Evolutionary conservation across 31 red algal species (phyloP).

Genomic region (Asparagopsis taxiformis): DNA sequence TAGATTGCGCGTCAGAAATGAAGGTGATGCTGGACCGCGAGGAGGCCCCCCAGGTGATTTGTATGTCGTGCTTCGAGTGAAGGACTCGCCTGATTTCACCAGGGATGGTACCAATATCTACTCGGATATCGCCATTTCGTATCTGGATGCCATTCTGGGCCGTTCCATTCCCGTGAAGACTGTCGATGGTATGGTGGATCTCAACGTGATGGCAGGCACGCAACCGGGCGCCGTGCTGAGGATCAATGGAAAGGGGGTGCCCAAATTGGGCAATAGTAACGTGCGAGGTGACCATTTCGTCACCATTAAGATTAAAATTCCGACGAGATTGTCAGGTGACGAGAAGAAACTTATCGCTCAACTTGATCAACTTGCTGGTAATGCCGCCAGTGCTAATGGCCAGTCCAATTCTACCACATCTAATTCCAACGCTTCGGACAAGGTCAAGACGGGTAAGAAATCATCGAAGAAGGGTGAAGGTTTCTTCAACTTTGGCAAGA

Average conservation of each 20-base stretch:
- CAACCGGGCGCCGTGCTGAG: constrained; percentile 83
- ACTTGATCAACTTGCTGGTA: constrained; percentile 36
- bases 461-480: constrained; percentile 38
- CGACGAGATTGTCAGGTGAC: constrained; percentile 40
- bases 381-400: constrained; percentile 5
- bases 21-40: constrained; percentile 90
- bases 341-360: constrained; percentile 47
- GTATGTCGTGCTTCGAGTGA: constrained; percentile 83
- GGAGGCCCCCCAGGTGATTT: constrained; percentile 92
- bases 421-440: too few relatives aligned
- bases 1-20: constrained; percentile 73
- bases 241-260: constrained; percentile 89
- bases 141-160: constrained; percentile 91
- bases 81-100: constrained; percentile 51
- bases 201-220: constrained; percentile 76
- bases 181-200: constrained; percentile 71
- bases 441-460: constrained; percentile 16
- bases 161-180: constrained; percentile 67
- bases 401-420: constrained; percentile 5
- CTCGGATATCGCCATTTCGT: constrained; percentile 63
- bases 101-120: constrained; percentile 85
- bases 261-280: constrained; percentile 70
- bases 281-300: constrained; percentile 84
- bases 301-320: constrained; percentile 71
- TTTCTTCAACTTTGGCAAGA: constrained; percentile 63